Conservation (phyloP, 2,329 filamentous ascomycete species). For the Hypoxylon sp. region DNA sequence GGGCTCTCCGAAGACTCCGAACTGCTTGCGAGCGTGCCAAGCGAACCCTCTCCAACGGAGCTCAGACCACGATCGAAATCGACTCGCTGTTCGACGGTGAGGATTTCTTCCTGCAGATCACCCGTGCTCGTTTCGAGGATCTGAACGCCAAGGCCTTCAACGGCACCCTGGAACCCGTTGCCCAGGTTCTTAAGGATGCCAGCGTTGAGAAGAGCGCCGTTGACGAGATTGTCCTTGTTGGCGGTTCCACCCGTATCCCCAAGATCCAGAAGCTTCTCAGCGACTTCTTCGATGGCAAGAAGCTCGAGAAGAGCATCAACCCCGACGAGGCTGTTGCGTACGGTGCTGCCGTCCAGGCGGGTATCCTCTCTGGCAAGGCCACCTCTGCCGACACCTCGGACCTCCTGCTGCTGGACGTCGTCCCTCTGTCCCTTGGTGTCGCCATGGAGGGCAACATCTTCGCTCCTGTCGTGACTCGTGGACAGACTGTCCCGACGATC, state of each 20-base stretch:
- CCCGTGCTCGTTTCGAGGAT: constrained; percentile 98
- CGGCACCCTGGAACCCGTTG: constrained; percentile 92
- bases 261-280: constrained; percentile 98
- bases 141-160: constrained; percentile 95
- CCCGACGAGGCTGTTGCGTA: constrained; percentile 99
- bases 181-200: constrained; percentile 96
- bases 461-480: constrained; percentile 86
- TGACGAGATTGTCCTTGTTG: constrained; percentile 98
- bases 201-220: constrained; percentile 87
- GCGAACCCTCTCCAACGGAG: constrained; percentile 96
- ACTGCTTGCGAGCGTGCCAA: constrained; percentile 99
- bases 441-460: constrained; percentile 99
- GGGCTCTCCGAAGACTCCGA: constrained; percentile 93
- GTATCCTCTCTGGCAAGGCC: constrained; percentile 98
- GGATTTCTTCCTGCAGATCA: constrained; percentile 97
- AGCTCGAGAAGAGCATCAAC: constrained; percentile 99
- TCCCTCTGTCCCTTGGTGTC: constrained; percentile 95
- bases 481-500: constrained; percentile 77
- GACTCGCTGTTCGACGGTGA: constrained; percentile 98
- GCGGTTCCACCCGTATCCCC: constrained; percentile 98
- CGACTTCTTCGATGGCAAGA: constrained; percentile 99
- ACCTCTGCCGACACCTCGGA: constrained; percentile 93
- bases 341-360: constrained; percentile 97
- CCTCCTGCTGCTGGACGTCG: constrained; percentile 94
- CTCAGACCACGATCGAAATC: constrained; percentile 97